Base-by-base conservation (phyloP, 2,329 filamentous ascomycete species). In the Fusarium sp. region DNA sequence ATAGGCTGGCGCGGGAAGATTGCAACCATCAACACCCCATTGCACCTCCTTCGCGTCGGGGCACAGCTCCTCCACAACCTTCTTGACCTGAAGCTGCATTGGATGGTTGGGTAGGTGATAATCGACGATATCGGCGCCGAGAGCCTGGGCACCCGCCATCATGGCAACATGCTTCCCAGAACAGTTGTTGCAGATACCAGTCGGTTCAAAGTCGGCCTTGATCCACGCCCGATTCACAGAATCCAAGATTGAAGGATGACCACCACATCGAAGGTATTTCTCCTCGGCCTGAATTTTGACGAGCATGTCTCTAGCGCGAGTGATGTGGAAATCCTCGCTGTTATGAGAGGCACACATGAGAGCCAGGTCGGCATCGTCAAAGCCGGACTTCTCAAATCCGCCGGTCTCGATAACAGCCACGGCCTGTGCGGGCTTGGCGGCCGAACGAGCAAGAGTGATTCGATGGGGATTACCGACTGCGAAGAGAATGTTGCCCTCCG, bases 101-200 rank as follows among this genome's bases (percentile, higher is more conserved):
- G 81, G 80, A 60, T 83, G 79, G 0, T 65, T 63, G 0, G 76
- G 64, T 0, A 77, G 61, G 48, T 85, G 82, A 63, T 85, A 85
- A 41, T 71, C 73, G 0, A 23, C 59, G 4, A 79, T 57, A 0
- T 58, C 47, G 7, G 73, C 79, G 1, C 78, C 80, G 0, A 86
- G 53, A 0, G 79, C 78, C 30, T 74, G 77, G 0, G 83, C 77
- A 2, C 80, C 84, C 1, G 80, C 83, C 23, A 86, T 70, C 83
- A 86, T 86, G 1, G 81, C 84, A 4, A 76, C 81, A 66, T 86
- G 84, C 41, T 86, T 86, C 1, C 83, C 84, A 0, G 84, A 85
- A 64, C 84, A 86, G 61, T 85, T 85, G 54, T 82, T 86, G 51
- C 76, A 79, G 0, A 85, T 71, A 0, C 75, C 74, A 0, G 79